These are phyloP conservation scores for Rhizopogon roseolus DNA, from an alignment of 768 basidiomycete species.

Conservation along the genomic window DNA sequence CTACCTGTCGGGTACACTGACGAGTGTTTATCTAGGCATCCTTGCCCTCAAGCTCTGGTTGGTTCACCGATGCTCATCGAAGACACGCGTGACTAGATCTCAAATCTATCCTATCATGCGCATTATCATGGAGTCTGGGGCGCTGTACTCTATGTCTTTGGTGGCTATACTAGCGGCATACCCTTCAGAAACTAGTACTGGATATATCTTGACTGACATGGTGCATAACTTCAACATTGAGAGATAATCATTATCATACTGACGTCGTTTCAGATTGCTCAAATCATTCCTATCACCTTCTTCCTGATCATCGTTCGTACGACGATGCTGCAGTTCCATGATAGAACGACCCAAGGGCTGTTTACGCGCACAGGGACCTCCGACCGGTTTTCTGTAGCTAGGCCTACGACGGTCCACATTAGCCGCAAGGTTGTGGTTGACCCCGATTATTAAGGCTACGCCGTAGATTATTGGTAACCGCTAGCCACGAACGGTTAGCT, in stretches of 20 bases:
- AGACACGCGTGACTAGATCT: background rate
- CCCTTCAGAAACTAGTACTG: background rate
- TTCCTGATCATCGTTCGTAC: background rate
- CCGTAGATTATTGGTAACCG: too few species aligned
- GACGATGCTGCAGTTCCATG: background rate
- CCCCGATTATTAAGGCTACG: too few species aligned
- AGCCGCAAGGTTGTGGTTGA: too few species aligned
- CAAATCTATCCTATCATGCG: background rate
- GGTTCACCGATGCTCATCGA: background rate
- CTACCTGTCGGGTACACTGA: background rate
- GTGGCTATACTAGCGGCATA: background rate
- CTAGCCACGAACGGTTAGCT: too few species aligned
- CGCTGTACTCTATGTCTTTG: background rate
- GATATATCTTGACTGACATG: background rate
- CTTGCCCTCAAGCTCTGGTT: background rate
- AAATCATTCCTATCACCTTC: slow-evolving; percentile 2
- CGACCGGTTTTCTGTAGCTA: too few species aligned
- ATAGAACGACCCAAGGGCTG: background rate
- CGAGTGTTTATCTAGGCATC: background rate
- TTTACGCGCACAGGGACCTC: too few species aligned
- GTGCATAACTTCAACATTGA: background rate
- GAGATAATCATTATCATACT: background rate
- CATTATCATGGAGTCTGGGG: background rate
- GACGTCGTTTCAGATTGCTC: background rate
- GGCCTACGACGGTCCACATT: too few species aligned